A percentile compares a stretch with the other conserved stretches of the same genome.
Conservation (phyloP, 306 rosid genomes). For the Potentilla sterilis region DNA sequence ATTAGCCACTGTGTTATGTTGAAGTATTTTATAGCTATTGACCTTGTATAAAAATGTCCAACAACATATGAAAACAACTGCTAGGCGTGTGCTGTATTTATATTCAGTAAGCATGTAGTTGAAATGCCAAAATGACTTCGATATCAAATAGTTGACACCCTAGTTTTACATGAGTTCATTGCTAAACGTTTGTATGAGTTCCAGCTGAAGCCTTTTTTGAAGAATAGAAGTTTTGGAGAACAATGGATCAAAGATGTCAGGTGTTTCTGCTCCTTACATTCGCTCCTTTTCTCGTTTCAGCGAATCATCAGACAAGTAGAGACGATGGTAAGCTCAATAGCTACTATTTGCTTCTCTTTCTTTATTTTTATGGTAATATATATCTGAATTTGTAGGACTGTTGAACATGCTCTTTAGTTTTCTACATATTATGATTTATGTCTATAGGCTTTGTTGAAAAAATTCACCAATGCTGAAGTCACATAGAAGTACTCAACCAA, state of each 20-base stretch:
- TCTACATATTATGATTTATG: background rate
- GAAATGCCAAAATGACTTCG: background rate
- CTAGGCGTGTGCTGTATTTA: background rate
- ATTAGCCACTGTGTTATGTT: background rate
- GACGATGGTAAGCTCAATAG: constrained; percentile 30
- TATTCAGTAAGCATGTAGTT: background rate
- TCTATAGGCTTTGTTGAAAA: background rate
- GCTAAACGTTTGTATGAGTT: background rate
- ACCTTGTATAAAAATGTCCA: background rate
- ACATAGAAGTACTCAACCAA: background rate
- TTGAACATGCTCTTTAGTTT: background rate
- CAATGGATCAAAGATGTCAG: constrained; percentile 19
- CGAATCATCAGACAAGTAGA: background rate
- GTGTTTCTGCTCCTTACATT: constrained; percentile 15
- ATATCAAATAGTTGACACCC: background rate
- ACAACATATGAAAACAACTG: background rate
- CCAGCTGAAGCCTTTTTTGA: constrained; percentile 6
- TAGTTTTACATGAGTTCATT: background rate
- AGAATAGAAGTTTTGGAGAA: background rate
- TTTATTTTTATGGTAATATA: background rate
- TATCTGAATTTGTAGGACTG: background rate
- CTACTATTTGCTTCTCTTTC: background rate
- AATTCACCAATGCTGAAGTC: background rate
- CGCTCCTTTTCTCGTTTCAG: constrained; percentile 7
- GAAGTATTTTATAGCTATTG: background rate